These are phyloP conservation scores for Eimeria maxima DNA, from an alignment of 169 alveolate genomes.

Conservation along the genomic window DNA sequence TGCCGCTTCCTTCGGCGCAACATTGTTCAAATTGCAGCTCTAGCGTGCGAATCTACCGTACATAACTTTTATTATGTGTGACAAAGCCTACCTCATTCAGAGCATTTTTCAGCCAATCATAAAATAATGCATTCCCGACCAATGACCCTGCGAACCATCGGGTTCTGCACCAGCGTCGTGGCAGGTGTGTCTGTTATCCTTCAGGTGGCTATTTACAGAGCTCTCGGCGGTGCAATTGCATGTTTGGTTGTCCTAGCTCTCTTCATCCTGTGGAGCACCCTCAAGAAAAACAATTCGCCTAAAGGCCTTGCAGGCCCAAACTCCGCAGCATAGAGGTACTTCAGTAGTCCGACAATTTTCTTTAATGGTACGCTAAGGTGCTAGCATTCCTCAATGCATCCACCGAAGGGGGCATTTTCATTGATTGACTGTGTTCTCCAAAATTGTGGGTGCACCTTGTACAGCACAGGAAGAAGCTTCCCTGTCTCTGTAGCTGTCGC, in stretches of 20 bases:
- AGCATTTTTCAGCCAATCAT: not conserved
- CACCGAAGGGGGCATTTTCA: not conserved
- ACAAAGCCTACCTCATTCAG: not conserved
- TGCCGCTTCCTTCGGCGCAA: constrained; percentile 77
- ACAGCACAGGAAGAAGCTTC: not conserved
- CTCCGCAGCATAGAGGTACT: not conserved
- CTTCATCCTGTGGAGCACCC: constrained; percentile 17
- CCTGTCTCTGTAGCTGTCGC: not conserved
- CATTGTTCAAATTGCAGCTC: constrained; percentile 11
- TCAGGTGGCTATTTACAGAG: constrained; percentile 69
- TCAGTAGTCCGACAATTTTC: not conserved
- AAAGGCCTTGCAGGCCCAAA: not conserved
- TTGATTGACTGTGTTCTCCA: not conserved
- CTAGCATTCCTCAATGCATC: not conserved
- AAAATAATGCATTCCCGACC: not conserved
- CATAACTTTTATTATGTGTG: constrained; percentile 56
- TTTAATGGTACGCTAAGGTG: not conserved
- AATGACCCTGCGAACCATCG: not conserved
- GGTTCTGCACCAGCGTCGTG: not conserved
- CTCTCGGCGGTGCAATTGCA: constrained; percentile 58
- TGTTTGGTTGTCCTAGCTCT: constrained; percentile 37
- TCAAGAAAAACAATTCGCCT: constrained; percentile 3
- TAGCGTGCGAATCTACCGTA: constrained; percentile 56
- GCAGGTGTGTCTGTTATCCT: not conserved
- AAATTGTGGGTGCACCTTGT: not conserved